A percentile compares a stretch with the other conserved stretches of the same genome.
Conservation (phyloP, 164 flowering plant species). For the Vitis labrusca region DNA sequence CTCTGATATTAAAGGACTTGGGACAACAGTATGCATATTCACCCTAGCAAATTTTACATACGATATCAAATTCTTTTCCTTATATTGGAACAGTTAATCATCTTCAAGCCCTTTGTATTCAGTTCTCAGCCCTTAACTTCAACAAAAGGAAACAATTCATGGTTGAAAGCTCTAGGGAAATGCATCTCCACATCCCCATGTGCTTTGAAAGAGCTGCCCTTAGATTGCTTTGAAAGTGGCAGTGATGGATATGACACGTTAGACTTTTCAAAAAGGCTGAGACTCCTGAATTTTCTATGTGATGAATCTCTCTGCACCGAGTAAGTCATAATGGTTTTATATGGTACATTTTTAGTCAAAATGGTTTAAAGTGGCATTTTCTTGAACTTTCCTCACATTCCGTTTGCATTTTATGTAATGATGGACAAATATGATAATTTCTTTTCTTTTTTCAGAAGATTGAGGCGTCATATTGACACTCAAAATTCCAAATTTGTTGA, state of each 20-base stretch:
- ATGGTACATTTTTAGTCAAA: neutral
- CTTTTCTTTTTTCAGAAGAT: slow-evolving; percentile 32
- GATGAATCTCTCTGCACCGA: slow-evolving; percentile 73
- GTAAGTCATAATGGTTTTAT: slow-evolving; percentile 41
- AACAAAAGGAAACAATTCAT: slow-evolving; percentile 36
- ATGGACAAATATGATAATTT: neutral
- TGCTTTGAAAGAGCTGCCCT: slow-evolving; percentile 35
- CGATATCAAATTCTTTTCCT: neutral
- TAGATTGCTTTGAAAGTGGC: slow-evolving; percentile 28
- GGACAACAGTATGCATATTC: slow-evolving; percentile 48
- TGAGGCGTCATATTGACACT: slow-evolving; percentile 71
- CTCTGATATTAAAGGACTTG: slow-evolving; percentile 45
- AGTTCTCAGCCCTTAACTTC: slow-evolving; percentile 37
- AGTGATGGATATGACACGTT: slow-evolving; percentile 46
- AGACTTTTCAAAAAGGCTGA: slow-evolving; percentile 59
- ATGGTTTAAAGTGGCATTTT: neutral
- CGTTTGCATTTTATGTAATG: neutral
- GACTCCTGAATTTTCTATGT: slow-evolving; percentile 64
- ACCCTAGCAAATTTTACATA: neutral
- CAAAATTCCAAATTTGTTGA: slow-evolving; percentile 41
- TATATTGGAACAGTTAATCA: neutral
- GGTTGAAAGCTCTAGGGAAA: slow-evolving; percentile 59
- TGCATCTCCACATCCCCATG: slow-evolving; percentile 47
- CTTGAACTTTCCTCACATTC: neutral
- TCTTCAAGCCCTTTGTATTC: slow-evolving; percentile 7